Percentiles rank a stretch among this genome's conserved stretches.
Conservation (phyloP, 495 filamentous ascomycete species). For the Hypoxylon crocopeplum region DNA sequence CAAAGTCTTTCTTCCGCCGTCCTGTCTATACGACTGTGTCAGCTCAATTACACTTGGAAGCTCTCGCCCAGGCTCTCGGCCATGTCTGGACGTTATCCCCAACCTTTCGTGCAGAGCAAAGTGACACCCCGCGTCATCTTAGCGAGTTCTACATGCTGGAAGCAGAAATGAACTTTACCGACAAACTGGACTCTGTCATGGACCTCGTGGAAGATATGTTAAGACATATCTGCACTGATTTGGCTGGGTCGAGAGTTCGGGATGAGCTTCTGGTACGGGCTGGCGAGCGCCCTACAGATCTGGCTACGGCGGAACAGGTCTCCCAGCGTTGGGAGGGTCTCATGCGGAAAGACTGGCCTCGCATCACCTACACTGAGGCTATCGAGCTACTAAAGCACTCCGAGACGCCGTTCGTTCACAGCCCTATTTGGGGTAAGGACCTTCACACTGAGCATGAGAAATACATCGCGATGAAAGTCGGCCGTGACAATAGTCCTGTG, state of each 20-base stretch:
- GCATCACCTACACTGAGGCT: conserved; percentile 85
- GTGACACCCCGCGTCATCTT: conserved; percentile 91
- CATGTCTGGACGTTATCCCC: conserved; percentile 95
- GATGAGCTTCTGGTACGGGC: conserved; percentile 60
- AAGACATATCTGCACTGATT: conserved; percentile 62
- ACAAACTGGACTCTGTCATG: conserved; percentile 73
- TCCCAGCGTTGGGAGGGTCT: conserved; percentile 74
- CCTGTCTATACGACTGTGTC: conserved; percentile 97
- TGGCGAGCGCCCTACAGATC: conserved; percentile 42
- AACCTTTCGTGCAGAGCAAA: conserved; percentile 92
- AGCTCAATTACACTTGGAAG: conserved; percentile 92
- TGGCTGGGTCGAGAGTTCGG: conserved; percentile 60
- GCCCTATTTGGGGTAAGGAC: conserved; percentile 73
- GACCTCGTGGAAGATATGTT: conserved; percentile 80
- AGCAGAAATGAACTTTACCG: conserved; percentile 81
- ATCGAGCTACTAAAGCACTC: conserved; percentile 71
- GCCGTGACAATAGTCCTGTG: conserved; percentile 65
- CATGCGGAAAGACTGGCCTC: conserved; percentile 69
- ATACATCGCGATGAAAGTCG: conserved; percentile 77
- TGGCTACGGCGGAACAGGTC: conserved; percentile 54
- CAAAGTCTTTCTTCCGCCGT: conserved; percentile 73
- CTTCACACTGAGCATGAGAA: conserved; percentile 93
- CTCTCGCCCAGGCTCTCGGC: conserved; percentile 83
- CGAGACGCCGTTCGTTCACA: conserved; percentile 66
- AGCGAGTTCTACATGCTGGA: conserved; percentile 99